Percentiles rank a stretch among this genome's conserved stretches.
These are phyloP conservation scores for Prorocentrum cordatum DNA, from an alignment of 169 alveolate genomes.

Conservation along the genomic window DNA sequence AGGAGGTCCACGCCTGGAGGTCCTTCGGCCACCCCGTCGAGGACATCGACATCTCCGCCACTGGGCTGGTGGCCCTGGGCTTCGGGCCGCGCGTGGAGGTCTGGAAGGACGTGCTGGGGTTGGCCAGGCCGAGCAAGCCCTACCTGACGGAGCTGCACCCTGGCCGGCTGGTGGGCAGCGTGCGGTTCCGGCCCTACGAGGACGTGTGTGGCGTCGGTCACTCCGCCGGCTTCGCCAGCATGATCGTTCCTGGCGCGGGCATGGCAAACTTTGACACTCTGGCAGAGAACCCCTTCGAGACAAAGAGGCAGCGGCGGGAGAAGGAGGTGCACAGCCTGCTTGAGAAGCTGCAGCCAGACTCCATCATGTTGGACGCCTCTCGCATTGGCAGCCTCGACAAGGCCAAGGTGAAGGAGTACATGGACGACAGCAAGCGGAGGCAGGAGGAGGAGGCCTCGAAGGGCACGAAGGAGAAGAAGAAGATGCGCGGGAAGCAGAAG, in stretches of 20 bases:
- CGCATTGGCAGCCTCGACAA: background rate
- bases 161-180: conserved; percentile 74
- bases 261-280: conserved; percentile 84
- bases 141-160: conserved; percentile 80
- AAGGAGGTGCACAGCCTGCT: conserved; percentile 81
- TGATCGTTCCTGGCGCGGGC: conserved; percentile 88
- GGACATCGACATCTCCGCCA: conserved; percentile 76
- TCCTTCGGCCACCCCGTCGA: conserved; percentile 75
- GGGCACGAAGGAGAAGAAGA: background rate
- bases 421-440: background rate
- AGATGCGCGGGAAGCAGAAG: background rate
- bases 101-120: conserved; percentile 82
- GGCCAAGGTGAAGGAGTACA: background rate
- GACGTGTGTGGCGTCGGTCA: conserved; percentile 84
- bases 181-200: conserved; percentile 84
- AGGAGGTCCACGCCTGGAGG: conserved; percentile 63
- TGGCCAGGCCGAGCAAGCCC: conserved; percentile 80
- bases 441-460: background rate
- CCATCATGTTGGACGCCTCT: conserved; percentile 79
- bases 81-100: conserved; percentile 79
- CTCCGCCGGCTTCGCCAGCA: conserved; percentile 77
- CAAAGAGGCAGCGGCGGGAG: conserved; percentile 79
- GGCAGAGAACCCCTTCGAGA: conserved; percentile 83
- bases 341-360: conserved; percentile 86
- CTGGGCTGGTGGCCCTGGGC: conserved; percentile 81